phyloP scores from a whole-genome alignment of 306 rosid species.

The Hippophae tibetana region DNA sequence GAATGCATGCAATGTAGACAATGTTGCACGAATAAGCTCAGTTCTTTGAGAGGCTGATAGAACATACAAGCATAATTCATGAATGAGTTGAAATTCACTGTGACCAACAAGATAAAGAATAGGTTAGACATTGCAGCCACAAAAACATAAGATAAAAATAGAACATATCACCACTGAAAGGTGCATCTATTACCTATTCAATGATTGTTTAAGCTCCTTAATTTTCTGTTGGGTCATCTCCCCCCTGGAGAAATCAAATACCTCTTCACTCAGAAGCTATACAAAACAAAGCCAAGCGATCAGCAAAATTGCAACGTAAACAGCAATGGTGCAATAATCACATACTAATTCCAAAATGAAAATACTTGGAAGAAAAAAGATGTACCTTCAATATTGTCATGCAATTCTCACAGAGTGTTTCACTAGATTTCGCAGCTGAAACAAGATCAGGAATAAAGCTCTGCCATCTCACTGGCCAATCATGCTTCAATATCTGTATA shows the following conservation, averaged over 20 bases:
- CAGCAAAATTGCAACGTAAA: neutral
- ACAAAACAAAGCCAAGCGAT: slow-evolving; percentile 12
- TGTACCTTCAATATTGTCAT: slow-evolving; percentile 88
- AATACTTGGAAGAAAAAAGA: neutral
- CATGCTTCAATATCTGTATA: slow-evolving; percentile 88
- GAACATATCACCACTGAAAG: too few species aligned
- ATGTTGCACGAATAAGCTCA: slow-evolving; percentile 85
- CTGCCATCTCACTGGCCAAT: slow-evolving; percentile 94
- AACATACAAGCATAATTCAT: slow-evolving; percentile 91
- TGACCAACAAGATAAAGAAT: slow-evolving; percentile 29
- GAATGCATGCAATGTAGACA: slow-evolving; percentile 91
- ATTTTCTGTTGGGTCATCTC: slow-evolving; percentile 63
- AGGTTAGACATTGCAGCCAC: slow-evolving; percentile 14
- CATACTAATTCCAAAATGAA: neutral
- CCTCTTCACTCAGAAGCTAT: slow-evolving; percentile 62
- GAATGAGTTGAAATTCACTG: slow-evolving; percentile 99
- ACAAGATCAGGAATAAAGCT: slow-evolving; percentile 93
- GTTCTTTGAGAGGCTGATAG: slow-evolving; percentile 87
- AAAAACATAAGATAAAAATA: neutral
- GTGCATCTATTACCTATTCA: slow-evolving; percentile 47
- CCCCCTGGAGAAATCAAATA: slow-evolving; percentile 63
- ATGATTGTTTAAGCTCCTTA: slow-evolving; percentile 55
- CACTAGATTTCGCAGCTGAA: slow-evolving; percentile 84
- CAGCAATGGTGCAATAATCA: neutral
- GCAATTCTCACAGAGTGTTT: slow-evolving; percentile 94